phyloP scores from a whole-genome alignment of 441 rosid genomes.

The Monsonia emarginata region DNA sequence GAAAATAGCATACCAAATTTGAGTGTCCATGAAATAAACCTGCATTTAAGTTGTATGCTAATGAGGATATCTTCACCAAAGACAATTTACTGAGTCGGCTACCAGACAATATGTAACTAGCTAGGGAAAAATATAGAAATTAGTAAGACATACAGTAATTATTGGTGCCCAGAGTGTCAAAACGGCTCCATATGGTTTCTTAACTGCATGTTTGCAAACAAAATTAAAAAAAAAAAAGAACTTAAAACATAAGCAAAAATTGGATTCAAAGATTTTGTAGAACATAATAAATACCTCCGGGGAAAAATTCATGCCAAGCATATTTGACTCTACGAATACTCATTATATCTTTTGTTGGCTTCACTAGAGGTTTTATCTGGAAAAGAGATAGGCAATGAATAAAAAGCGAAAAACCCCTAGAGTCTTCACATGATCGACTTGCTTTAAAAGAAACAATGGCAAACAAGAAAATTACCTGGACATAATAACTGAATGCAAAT shows the following conservation, averaged over 20 bases:
- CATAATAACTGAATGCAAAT: conserved; percentile 63
- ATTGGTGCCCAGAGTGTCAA: conserved; percentile 78
- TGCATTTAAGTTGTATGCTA: conserved; percentile 28
- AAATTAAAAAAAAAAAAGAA: background rate
- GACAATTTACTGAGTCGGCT: background rate
- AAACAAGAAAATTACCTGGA: conserved; percentile 50
- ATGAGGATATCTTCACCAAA: conserved; percentile 12
- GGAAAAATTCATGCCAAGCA: conserved; percentile 89
- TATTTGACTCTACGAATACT: conserved; percentile 50
- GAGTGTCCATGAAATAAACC: conserved; percentile 96
- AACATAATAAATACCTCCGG: conserved; percentile 38
- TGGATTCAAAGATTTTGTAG: conserved; percentile 8
- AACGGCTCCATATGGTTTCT: conserved; percentile 64
- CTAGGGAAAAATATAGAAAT: background rate
- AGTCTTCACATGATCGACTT: background rate
- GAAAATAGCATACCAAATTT: conserved; percentile 87
- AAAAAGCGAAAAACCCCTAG: conserved; percentile 9
- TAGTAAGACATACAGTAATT: conserved; percentile 39
- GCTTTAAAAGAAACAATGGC: conserved; percentile 8
- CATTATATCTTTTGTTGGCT: conserved; percentile 90
- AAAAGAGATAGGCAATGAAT: conserved; percentile 9
- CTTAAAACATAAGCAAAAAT: conserved; percentile 16
- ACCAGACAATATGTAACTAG: conserved; percentile 6
- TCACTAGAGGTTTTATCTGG: conserved; percentile 77
- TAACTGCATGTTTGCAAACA: conserved; percentile 40